A percentile compares a stretch with the other conserved stretches of the same genome.
Conservation (phyloP, 2,329 filamentous ascomycete species). For the Cladosporium sp. region DNA sequence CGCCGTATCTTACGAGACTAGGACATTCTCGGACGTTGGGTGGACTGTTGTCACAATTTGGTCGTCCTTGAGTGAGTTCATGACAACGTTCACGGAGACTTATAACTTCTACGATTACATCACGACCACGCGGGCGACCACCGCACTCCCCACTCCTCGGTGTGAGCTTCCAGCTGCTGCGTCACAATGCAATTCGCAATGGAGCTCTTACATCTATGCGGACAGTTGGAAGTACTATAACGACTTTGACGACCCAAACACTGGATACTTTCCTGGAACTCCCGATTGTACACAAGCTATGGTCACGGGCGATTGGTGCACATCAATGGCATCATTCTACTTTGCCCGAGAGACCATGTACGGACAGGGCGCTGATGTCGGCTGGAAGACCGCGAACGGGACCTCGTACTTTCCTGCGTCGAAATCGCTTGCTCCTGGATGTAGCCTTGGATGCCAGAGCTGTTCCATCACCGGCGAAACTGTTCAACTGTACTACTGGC, state of each 20-base stretch:
- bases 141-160: neutral
- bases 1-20: neutral
- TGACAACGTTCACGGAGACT: slow-evolving; percentile 2
- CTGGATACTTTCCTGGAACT: neutral
- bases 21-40: neutral
- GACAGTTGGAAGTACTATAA: neutral
- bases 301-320: neutral
- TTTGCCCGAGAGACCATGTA: slow-evolving; percentile 1
- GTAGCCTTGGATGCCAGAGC: slow-evolving; percentile 24
- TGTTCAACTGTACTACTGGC: slow-evolving; percentile 26
- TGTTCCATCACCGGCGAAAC: slow-evolving; percentile 25
- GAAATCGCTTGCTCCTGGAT: slow-evolving; percentile 21
- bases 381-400: neutral
- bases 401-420: slow-evolving; percentile 21
- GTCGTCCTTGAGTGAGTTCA: slow-evolving; percentile 1
- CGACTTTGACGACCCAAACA: neutral
- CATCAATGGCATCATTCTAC: slow-evolving; percentile 7
- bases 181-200: neutral
- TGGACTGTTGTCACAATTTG: neutral
- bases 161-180: neutral
- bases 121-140: neutral
- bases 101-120: neutral
- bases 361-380: neutral
- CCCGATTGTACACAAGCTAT: slow-evolving; percentile 7
- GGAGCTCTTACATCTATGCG: slow-evolving; percentile 10